Conservation (phyloP, 1,139 yeast species). For the Sugiyamaella sp. region DNA sequence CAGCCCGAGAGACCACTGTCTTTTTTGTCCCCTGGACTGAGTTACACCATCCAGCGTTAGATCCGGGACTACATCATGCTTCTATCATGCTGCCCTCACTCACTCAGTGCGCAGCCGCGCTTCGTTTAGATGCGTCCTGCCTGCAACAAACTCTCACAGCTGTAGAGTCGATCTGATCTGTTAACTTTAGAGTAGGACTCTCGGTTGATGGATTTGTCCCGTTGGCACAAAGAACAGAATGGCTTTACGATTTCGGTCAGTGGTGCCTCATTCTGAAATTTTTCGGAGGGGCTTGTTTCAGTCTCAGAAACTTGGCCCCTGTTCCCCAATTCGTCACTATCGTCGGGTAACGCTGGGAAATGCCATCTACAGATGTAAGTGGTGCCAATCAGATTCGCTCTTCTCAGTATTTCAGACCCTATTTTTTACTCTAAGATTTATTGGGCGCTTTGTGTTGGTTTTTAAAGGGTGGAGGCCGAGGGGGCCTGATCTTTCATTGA, state of each 20-base stretch:
- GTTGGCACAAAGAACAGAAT: neutral
- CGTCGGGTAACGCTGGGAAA: constrained; percentile 18
- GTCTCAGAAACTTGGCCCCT: neutral
- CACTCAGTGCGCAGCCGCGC: too few relatives aligned
- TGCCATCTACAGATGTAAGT: constrained; percentile 21
- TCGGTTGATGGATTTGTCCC: neutral
- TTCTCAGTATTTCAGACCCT: too few relatives aligned
- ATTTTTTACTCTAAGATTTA: too few relatives aligned
- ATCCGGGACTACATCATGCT: too few relatives aligned
- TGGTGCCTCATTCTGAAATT: neutral
- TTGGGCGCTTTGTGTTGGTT: too few relatives aligned
- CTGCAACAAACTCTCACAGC: neutral
- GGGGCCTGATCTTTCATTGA: neutral
- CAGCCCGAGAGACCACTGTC: too few relatives aligned
- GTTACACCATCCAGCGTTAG: too few relatives aligned
- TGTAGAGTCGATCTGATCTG: neutral
- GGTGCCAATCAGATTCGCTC: too few relatives aligned
- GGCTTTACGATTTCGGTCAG: neutral
- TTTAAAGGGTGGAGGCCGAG: neutral
- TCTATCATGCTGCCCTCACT: too few relatives aligned
- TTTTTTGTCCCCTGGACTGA: too few relatives aligned
- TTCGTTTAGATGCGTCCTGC: neutral
- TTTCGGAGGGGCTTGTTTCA: neutral
- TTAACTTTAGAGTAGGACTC: neutral
- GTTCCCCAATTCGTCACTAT: constrained; percentile 10